These are phyloP conservation scores for Allium cepa DNA, from an alignment of 106 monocot species.

Conservation along the genomic window DNA sequence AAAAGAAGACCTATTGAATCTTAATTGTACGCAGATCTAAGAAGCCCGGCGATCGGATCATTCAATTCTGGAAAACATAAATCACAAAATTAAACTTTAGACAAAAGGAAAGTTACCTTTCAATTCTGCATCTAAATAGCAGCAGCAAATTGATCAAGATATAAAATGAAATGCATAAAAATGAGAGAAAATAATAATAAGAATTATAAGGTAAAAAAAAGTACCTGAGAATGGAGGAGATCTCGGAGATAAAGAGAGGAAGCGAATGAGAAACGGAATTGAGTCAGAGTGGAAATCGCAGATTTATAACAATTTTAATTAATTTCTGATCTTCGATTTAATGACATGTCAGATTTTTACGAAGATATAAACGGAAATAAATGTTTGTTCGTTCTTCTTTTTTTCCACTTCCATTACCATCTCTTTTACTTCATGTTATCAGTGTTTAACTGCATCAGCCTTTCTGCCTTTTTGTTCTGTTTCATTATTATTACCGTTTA, in stretches of 20 bases:
- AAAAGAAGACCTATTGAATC: too few relatives aligned
- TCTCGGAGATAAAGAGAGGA: neutral
- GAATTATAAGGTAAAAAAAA: neutral
- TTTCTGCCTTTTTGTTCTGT: too few relatives aligned
- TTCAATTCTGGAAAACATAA: neutral
- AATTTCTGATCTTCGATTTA: too few relatives aligned
- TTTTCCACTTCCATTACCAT: too few relatives aligned
- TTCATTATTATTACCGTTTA: too few relatives aligned
- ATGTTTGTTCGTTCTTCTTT: too few relatives aligned
- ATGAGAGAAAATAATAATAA: neutral
- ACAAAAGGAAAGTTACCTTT: neutral
- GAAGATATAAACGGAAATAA: too few relatives aligned
- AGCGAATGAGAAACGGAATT: neutral
- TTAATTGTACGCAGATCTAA: too few relatives aligned
- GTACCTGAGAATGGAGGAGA: slow-evolving; percentile 2
- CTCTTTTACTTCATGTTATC: too few relatives aligned
- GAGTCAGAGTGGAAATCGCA: neutral
- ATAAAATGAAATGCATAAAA: neutral
- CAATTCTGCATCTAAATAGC: neutral
- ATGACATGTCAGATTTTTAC: too few relatives aligned
- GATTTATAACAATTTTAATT: neutral
- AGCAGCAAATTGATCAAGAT: neutral
- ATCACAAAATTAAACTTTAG: neutral
- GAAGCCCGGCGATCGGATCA: too few relatives aligned
- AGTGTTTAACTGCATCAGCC: too few relatives aligned